Evolutionary conservation across 2,329 filamentous ascomycete species (phyloP), one percentile per base, ranked within the genome.

Genomic region (Paecilomyces sp.): DNA sequence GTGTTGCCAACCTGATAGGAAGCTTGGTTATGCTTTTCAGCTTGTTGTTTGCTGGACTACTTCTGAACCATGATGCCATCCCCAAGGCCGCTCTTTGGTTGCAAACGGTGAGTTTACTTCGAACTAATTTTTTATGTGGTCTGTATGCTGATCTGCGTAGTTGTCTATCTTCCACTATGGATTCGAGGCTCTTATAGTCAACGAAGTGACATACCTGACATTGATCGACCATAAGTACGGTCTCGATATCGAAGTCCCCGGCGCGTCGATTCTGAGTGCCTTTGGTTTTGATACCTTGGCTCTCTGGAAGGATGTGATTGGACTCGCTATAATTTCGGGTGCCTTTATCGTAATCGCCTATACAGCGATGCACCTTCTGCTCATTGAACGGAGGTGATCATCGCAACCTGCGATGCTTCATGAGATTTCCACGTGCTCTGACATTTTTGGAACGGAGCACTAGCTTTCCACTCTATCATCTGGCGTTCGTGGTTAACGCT

Each of bases 101-200:
- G 57, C 94, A 99, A 80, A 86, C 85, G 56, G 85, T 88, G 77
- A 78, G 83, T 80, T 58, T 60, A 24, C 9, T 11, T 36, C 11
- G 31, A 28, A 41, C 18, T 34, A 34, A 55, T 3, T n/a, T 52
- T 31, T 24, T 9, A 30, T 15, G 18, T 34, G 28, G 58, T 24
- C 34, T 52, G 28, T 5, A 7, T 8, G 13, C 13, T 22, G 7
- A 57, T 31, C 34, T 60, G 15, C 31, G 30, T 66, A 88, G 77
- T 79, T 99, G 8, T 97, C 92, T 1, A 99, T 99, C 63, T 99
- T 99, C 83, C 94, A 99, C 73, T 99, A 96, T 71, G 93, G 89
- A 4, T 97, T 97, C 68, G 94, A 99, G 80, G 90, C 91, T 1
- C 83, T 99, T 13, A 96, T 97, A 63, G 94, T 99, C 67, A 99